Evolutionary conservation across 495 filamentous ascomycete genomes (phyloP).

Genomic region (Talaromyces trachyspermus): DNA sequence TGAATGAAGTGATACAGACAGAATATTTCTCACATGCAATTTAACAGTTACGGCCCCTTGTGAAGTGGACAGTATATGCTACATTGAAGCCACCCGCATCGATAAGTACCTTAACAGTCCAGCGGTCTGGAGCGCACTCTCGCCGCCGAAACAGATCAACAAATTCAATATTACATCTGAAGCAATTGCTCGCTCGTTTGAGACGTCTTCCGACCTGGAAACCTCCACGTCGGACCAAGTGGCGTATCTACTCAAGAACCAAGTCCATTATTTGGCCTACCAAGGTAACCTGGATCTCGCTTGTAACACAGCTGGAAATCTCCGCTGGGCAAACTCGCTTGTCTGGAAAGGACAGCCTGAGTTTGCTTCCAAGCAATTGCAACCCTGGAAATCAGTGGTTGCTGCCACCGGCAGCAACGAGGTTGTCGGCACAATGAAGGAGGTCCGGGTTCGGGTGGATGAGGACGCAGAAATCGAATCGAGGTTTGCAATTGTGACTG

Average conservation of each 20-base stretch:
- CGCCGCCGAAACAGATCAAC: conserved; percentile 19
- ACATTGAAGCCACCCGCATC: conserved; percentile 20
- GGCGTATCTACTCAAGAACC: conserved; percentile 24
- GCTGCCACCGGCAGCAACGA: background rate
- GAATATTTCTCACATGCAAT: background rate
- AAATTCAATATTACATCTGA: conserved; percentile 19
- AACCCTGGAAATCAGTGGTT: conserved; percentile 26
- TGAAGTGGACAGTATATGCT: conserved; percentile 30
- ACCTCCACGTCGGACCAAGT: conserved; percentile 21
- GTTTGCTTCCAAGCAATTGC: conserved; percentile 28
- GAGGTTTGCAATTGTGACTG: conserved; percentile 4
- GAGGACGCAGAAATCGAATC: background rate
- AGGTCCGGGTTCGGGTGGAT: background rate
- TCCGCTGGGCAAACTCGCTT: conserved; percentile 31
- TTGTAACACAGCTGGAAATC: conserved; percentile 39
- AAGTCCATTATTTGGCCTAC: conserved; percentile 35
- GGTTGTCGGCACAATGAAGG: background rate
- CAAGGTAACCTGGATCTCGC: conserved; percentile 40
- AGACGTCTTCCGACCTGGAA: conserved; percentile 18
- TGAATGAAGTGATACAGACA: background rate
- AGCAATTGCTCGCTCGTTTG: conserved; percentile 19
- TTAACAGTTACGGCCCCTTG: conserved; percentile 30
- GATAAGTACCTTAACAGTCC: conserved; percentile 30
- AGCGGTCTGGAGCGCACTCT: conserved; percentile 24
- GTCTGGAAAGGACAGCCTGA: conserved; percentile 37